Evolutionary conservation across 345 rosid species (phyloP).

Genomic region (Diplotaxis tenuifolia): DNA sequence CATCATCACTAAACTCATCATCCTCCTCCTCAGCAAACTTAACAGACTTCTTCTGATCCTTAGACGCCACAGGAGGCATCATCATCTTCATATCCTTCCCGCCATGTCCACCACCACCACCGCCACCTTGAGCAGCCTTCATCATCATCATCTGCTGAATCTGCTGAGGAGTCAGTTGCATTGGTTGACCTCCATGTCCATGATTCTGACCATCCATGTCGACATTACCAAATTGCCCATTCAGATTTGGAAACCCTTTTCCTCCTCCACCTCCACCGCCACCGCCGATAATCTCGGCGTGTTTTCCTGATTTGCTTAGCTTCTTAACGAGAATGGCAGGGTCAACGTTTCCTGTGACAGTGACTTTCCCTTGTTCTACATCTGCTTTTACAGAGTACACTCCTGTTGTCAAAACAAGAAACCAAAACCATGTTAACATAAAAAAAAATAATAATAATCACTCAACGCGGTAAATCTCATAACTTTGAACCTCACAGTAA

Average conservation of each 20-base stretch:
- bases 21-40: slow-evolving; percentile 54
- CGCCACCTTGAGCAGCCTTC: slow-evolving; percentile 34
- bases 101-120: slow-evolving; percentile 15
- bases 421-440: background rate
- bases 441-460: too few species aligned
- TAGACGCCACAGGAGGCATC: slow-evolving; percentile 35
- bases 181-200: slow-evolving; percentile 41
- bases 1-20: slow-evolving; percentile 43
- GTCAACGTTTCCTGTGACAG: slow-evolving; percentile 80
- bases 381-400: slow-evolving; percentile 61
- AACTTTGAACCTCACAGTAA: background rate
- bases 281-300: slow-evolving; percentile 72
- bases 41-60: slow-evolving; percentile 66
- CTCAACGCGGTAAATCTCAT: background rate
- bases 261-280: slow-evolving; percentile 43
- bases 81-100: slow-evolving; percentile 32
- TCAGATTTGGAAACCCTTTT: slow-evolving; percentile 43
- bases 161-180: slow-evolving; percentile 46
- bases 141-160: slow-evolving; percentile 56
- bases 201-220: slow-evolving; percentile 24
- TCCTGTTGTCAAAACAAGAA: slow-evolving; percentile 43
- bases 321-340: slow-evolving; percentile 66
- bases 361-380: slow-evolving; percentile 84
- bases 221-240: slow-evolving; percentile 27
- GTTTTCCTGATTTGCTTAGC: slow-evolving; percentile 84